Percentiles rank a stretch among this genome's conserved stretches.
Conservation (phyloP, 805 yeast species). For the Wickerhamomyces xylosicus region DNA sequence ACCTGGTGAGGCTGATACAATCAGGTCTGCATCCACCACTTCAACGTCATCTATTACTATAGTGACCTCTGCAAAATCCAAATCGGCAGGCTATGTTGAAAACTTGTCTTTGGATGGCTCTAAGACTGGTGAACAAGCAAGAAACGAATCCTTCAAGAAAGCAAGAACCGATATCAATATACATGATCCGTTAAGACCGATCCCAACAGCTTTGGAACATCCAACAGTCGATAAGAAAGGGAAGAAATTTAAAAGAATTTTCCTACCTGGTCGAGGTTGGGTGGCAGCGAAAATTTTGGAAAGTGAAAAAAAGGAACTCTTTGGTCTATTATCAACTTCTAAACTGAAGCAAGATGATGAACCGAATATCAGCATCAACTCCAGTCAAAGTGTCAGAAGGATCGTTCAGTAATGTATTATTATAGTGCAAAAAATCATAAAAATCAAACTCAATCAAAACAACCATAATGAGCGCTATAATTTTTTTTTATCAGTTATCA, state of each 20-base stretch:
- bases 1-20: background rate
- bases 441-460: too few relatives aligned
- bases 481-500: too few relatives aligned
- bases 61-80: background rate
- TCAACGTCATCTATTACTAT: background rate
- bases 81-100: background rate
- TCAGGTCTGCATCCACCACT: background rate
- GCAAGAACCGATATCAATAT: slow-evolving; percentile 15
- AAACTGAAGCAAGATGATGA: background rate
- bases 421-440: too few relatives aligned
- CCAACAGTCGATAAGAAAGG: slow-evolving; percentile 26
- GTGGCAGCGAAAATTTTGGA: slow-evolving; percentile 18
- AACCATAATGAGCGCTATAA: too few relatives aligned
- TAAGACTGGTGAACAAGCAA: background rate
- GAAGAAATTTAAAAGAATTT: slow-evolving; percentile 29
- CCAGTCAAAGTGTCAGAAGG: background rate
- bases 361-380: background rate
- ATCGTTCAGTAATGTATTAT: too few relatives aligned
- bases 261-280: slow-evolving; percentile 44
- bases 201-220: slow-evolving; percentile 14
- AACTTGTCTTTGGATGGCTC: background rate
- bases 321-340: background rate
- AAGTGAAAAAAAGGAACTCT: slow-evolving; percentile 9
- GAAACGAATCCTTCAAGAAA: background rate
- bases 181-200: slow-evolving; percentile 12